These are phyloP conservation scores for Nectriaceae sp. DNA, from an alignment of 2,329 filamentous ascomycete species.

Conservation along the genomic window DNA sequence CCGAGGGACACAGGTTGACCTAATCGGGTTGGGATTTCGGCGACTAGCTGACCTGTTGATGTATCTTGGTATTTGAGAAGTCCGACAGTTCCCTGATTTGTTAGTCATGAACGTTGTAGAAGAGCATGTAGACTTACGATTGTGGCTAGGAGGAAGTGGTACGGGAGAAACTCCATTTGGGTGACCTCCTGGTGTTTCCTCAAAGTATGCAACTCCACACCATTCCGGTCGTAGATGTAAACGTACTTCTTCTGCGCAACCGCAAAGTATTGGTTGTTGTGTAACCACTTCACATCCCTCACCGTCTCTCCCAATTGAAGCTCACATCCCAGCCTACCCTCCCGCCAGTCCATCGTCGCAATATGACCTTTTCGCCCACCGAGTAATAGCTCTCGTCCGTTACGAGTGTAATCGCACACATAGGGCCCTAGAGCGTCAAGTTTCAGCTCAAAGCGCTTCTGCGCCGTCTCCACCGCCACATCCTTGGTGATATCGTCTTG, in stretches of 20 bases:
- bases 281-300: slow-evolving; percentile 85
- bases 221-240: slow-evolving; percentile 92
- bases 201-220: slow-evolving; percentile 89
- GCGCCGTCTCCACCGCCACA: slow-evolving; percentile 80
- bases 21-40: slow-evolving; percentile 81
- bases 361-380: slow-evolving; percentile 92
- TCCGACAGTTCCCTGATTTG: slow-evolving; percentile 68
- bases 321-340: slow-evolving; percentile 88
- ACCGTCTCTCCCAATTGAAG: slow-evolving; percentile 89
- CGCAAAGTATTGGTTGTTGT: slow-evolving; percentile 93
- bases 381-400: slow-evolving; percentile 82
- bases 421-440: slow-evolving; percentile 85
- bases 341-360: slow-evolving; percentile 94
- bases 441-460: slow-evolving; percentile 90
- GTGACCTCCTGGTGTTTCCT: slow-evolving; percentile 89
- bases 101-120: slow-evolving; percentile 3
- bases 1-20: slow-evolving; percentile 81
- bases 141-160: slow-evolving; percentile 91
- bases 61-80: slow-evolving; percentile 94
- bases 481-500: slow-evolving; percentile 80
- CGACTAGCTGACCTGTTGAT: slow-evolving; percentile 86
- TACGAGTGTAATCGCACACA: slow-evolving; percentile 83
- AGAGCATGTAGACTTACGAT: slow-evolving; percentile 57
- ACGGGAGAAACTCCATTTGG: slow-evolving; percentile 93
- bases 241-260: slow-evolving; percentile 95